Evolutionary conservation across 345 rosid species (phyloP), one percentile per base, ranked within the genome.

Genomic region (Citrus trifoliata): DNA sequence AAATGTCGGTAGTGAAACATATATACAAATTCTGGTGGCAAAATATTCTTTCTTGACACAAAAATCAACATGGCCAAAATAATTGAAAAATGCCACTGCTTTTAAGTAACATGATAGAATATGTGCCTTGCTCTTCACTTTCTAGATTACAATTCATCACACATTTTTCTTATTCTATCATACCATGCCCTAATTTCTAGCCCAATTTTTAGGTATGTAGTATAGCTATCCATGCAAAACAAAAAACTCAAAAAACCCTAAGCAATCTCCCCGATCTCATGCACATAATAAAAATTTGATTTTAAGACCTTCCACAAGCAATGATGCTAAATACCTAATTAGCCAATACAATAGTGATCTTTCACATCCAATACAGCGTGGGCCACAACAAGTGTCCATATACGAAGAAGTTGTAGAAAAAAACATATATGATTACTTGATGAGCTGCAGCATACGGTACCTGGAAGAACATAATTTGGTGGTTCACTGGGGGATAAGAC

Each of bases 401-500:
- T 67, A 33, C 21, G 42, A 37, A 21, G 35, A 58, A 59, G 51
- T 77, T 12, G 60, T 55, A 66, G 65, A 64, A 2, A 40, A 18
- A 16, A 30, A 16, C 10, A 46, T 37, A 67, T n/a, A 63, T 35
- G n/a, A 68, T 63, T 73, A 63, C 32, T 62, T 51, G 14, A 56
- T 74, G 33, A 81, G 4, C 59, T 65, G 30, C 27, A 78, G 70
- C 55, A 69, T 40, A 53, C 3, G 19, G 58, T 85, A 89, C 92
- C 94, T 75, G 92, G 81, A 71, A 86, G 79, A 74, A 30, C 74
- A 82, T 75, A 69, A 66, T 25, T 77, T 30, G 80, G 71, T 7
- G 87, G 70, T 69, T 69, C 82, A 53, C 27, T 76, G n/a, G 96
- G 88, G 72, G 87, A 76, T 53, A 22, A 35, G 80, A 87, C 82